Base-by-base conservation (phyloP, 768 basidiomycete species). In the Leccinum broughii region DNA sequence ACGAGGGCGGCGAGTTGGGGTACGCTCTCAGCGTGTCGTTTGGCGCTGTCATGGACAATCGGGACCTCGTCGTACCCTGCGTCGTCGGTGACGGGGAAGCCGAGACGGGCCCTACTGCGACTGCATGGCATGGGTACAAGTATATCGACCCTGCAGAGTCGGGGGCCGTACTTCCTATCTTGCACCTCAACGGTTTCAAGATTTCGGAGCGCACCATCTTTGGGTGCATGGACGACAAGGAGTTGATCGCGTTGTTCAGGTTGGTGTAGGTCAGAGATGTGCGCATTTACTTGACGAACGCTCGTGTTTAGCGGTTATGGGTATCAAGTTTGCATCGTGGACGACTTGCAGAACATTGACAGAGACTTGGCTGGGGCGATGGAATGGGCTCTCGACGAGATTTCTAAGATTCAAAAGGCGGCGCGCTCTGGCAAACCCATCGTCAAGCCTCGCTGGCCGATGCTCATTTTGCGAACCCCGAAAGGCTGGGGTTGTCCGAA, bases 41-140 rank as follows among this genome's bases (percentile, higher is more conserved):
- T 68, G 94, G 94, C 37, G 87, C 90, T 26, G 86, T 92, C 65
- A 93, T 96, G 90, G 94, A 97, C 72, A 88, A 92, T 63, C 93
- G 93, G 8, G 81, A 95, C 68, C 85, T 93, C 17, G 83, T 95
- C 66, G 85, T 89, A 20, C 81, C 87, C 52, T 92, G 89, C 61
- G 80, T 95, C 34, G 77, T 96, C n/a, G 93, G 93, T 24, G 93
- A 95, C 62, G 93, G 93, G 30, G 93, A 95, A 75, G 86, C 88
- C 4, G 90, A 92, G 72, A 87, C 87, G 3, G 90, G 90, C 4
- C 89, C 89, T 0, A 91, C 90, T 39, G 89, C 90, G 6, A 78
- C 81, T 15, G 88, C 89, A 20, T 95, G 92, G 90, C 92, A 93
- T 67, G 88, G 82, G 6, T 88, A 80, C 84, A 95, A 97, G 78